Base-by-base conservation (phyloP, 371 early-diverging fungal genomes). In the Apophysomyces trapeziformis region DNA sequence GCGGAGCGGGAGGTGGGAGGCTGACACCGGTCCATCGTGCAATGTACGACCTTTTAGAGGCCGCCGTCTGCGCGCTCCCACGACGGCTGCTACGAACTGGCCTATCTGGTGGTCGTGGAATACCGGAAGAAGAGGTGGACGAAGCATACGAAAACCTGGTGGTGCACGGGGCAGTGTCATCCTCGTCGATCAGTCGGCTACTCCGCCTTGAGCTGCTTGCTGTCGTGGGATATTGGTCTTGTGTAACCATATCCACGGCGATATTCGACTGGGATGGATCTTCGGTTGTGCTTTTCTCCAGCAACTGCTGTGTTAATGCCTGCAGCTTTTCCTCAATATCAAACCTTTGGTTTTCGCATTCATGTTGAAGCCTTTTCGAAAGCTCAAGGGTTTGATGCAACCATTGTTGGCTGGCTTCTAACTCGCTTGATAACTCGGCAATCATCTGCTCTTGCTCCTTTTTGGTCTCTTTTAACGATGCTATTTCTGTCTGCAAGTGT, bases 1-100 rank as follows among this genome's bases (percentile, higher is more conserved):
- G 72, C 5, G 72, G 72, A 21, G 65, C 72, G 16, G 61, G 39
- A 18, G 72, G 72, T 41, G 70, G 70, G 7, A 70, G 39, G 14
- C 60, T 46, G 21, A 43, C 63, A 13, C 70, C 70, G 13, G 70
- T 66, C 66, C 66, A 70, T 16, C 65, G 58, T 32, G 70, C 63
- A 12, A 67, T 67, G 50, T 61, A 57, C 13, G 65, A 63, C 45
- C 57, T 43, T 32, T 46, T 57, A 32, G 37, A 36, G 9, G 14
- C 46, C 41, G 35, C 18, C 12, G 61, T 68, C 47, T 57, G 38
- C 13, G 63, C 50, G 16, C 68, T 68, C n/a, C 60, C 44, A 4
- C 69, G 69, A n/a, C 65, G 61, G 38, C 61, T 61, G 54, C 61
- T 56, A 45, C 61, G 65, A 35, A 60, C 21, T 7, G 69, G 69